Percentiles rank a stretch among this genome's conserved stretches.
These are phyloP conservation scores for Vitis riparia DNA, from an alignment of 164 flowering plant species.

Conservation along the genomic window DNA sequence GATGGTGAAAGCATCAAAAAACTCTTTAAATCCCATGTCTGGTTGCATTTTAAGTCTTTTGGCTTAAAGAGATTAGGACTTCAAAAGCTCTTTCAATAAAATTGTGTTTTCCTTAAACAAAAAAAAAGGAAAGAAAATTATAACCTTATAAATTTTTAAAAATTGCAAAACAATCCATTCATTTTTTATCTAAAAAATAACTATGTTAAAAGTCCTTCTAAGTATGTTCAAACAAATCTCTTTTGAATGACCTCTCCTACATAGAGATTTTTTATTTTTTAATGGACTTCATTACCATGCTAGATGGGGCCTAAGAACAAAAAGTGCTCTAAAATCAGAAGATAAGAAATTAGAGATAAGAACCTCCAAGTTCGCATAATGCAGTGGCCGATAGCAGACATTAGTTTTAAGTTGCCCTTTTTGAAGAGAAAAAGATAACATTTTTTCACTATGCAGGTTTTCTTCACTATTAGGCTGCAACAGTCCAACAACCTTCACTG, in stretches of 20 bases:
- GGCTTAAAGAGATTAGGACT: background rate
- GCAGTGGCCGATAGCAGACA: constrained; percentile 65
- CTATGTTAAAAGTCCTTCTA: no score
- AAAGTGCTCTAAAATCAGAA: no score
- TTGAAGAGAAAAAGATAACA: constrained; percentile 76
- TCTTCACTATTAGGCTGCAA: constrained; percentile 49
- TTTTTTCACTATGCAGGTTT: constrained; percentile 40
- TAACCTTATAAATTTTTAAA: background rate
- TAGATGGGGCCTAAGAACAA: no score
- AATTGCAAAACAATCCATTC: background rate
- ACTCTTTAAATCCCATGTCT: no score
- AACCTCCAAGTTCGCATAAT: constrained; percentile 86
- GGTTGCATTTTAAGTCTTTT: no score
- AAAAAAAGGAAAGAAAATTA: background rate
- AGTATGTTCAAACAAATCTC: no score
- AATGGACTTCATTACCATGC: no score
- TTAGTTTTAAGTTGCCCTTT: constrained; percentile 90
- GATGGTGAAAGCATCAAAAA: no score
- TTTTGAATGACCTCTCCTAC: no score
- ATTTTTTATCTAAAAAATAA: no score
- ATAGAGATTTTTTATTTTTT: no score
- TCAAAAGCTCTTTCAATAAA: background rate
- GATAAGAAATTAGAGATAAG: background rate
- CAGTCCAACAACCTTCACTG: constrained; percentile 67
- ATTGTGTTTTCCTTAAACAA: no score